Evolutionary conservation across 225 moss, liverwort and hornwort genomes (phyloP), one percentile per base, ranked within the genome.

Genomic region (Thuidium tamariscinum): DNA sequence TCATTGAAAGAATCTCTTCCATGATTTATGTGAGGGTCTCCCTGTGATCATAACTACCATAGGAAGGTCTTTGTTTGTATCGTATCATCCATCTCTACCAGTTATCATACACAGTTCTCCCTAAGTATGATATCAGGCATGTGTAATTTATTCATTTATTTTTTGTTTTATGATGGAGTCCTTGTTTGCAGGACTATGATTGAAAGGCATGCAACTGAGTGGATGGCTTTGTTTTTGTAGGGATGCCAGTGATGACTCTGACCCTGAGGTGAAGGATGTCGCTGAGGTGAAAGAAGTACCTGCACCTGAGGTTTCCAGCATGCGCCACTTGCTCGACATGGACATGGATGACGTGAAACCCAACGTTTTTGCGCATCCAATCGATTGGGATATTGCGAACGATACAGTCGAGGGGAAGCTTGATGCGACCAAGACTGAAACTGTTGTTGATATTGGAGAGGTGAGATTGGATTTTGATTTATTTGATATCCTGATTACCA

Each of bases 321-420:
- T 91, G 86, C 91, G 91, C 79, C 84, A 92, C 90, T 81, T 93
- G 91, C 77, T 95, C 25, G 89, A 91, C 74, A 90, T 94, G 92
- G 91, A 93, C 74, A 89, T 93, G 90, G 85, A 95, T 82, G 89
- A 91, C 54, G 83, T 91, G 89, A 89, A 93, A 75, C 84, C 90
- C 69, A 49, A 19, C 11, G 83, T 10, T 56, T 71, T 71, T 41
- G 72, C 85, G 2, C 85, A 84, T 62, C 80, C 90, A 9, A n/a
- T 69, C 8, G 92, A 89, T 26, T 93, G 93, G 89, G 93, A 92
- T 18, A 48, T 88, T 27, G 88, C 68, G 46, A 85, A 77, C 39
- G 94, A 93, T 37, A 68, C 69, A 36, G 77, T 91, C 84, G 93
- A 90, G 78, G 92, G 61, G 32, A 89, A 93, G 77, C 83, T 71